A percentile compares a stretch with the other conserved stretches of the same genome.
Evolutionary conservation across 306 rosid species (phyloP).

Genomic region (Oxytropis ochrocephala): DNA sequence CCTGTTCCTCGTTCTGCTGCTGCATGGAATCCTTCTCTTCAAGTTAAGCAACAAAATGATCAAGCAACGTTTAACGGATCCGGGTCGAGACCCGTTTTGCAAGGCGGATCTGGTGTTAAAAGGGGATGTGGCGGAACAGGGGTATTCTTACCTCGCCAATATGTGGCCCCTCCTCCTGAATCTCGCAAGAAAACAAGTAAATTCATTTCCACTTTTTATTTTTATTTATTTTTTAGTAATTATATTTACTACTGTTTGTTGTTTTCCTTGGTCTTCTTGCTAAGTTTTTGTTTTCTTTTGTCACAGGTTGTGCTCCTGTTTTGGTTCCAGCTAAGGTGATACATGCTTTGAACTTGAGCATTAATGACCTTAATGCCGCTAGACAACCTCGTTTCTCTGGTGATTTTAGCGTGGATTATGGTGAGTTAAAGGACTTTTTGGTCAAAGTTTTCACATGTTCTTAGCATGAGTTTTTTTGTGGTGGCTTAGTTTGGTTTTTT

Average conservation of each 20-base stretch:
- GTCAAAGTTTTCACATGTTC: not conserved
- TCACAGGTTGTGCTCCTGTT: conserved; percentile 44
- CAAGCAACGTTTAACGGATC: conserved; percentile 7
- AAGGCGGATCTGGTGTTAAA: conserved; percentile 40
- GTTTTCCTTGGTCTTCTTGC: not conserved
- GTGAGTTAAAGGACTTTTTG: conserved; percentile 21
- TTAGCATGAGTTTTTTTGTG: not conserved
- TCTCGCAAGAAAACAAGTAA: conserved; percentile 63
- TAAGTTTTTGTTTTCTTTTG: not conserved
- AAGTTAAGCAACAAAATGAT: conserved; percentile 23
- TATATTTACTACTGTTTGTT: too few species aligned
- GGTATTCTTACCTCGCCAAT: conserved; percentile 83
- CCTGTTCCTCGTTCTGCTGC: conserved; percentile 32
- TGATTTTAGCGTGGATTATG: conserved; percentile 29
- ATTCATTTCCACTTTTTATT: too few species aligned
- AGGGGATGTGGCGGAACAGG: conserved; percentile 80
- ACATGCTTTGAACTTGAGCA: conserved; percentile 48
- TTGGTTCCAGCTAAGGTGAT: conserved; percentile 55
- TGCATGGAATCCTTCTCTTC: conserved; percentile 38
- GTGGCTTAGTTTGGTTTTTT: not conserved
- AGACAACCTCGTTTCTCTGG: conserved; percentile 27
- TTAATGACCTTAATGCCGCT: conserved; percentile 30
- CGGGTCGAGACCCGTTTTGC: conserved; percentile 23
- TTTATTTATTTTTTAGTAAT: too few species aligned
- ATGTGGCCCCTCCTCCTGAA: conserved; percentile 44